Base-by-base conservation (phyloP, 1,139 yeast species). In the Suhomyces atakaporum region DNA sequence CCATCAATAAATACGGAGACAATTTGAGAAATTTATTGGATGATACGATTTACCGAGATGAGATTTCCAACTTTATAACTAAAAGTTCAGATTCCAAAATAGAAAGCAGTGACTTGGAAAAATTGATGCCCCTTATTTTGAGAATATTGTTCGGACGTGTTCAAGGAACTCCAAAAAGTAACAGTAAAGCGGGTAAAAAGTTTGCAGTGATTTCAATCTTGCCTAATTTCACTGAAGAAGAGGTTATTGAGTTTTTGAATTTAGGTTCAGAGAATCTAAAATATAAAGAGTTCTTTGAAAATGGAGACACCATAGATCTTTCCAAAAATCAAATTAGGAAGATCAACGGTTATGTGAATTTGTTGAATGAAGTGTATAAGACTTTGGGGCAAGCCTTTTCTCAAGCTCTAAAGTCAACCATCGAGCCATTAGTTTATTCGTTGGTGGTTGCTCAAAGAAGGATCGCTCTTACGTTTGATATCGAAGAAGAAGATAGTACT, bases 61-160 rank as follows among this genome's bases (percentile, higher is more conserved):
- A 90, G 58, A 65, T 90, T 23, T 67, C 86, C 21, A 77, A 75
- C 23, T 72, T 92, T 31, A 64, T 87, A 24, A 64, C 76, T 5
- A 46, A 47, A 22, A 79, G 73, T n/a, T 67, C 75, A n/a, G 71
- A 71, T 7, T 65, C 77, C 3, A 61, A 65, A 2, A 70, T 89
- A 34, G 89, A 84, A 46, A 70, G 67, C 10, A 69, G 68, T 6
- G 97, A 90, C 54, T 66, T 75, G 14, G 65, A 59, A 1, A 58
- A 47, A 0, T 69, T 92, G 5, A 76, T 89, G 75, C 94, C 95
- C 1, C 57, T 86, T 30, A 75, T 89, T 4, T 61, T 90, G 31
- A 69, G 97, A 45, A 83, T 94, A 18, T 63, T 94, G 23, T 92
- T 84, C 60, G 98, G 98, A 5, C 73, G 95, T 45, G 88, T 89